Base-by-base conservation (phyloP, 2,329 filamentous ascomycete genomes). In the Peltaster fructicola region DNA sequence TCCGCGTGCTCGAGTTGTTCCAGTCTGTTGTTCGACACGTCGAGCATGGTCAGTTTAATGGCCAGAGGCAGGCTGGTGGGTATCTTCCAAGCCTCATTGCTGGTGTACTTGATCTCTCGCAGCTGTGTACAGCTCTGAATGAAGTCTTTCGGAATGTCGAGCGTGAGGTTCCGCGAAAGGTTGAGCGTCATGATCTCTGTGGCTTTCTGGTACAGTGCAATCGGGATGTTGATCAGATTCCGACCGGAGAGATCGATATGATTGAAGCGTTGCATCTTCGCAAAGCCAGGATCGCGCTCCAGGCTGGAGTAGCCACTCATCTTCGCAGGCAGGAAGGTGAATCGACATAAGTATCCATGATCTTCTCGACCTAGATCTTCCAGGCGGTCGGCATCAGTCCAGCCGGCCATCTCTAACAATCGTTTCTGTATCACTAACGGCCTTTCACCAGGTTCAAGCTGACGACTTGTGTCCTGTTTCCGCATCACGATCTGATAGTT, bases 401-500 rank as follows among this genome's bases (percentile, higher is more conserved):
- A 98, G 7, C 88, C 88, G 26, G 85, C 77, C 52, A 93, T 82
- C 50, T 92, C 76, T 10, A 98, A 57, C 10, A 98, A 62, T 23
- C 73, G 67, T 53, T 93, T 95, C 49, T 98, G 88, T 43, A 98
- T 81, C 13, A 88, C 62, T 17, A 95, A 63, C 1, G 88, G 88
- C 21, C 80, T 68, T 52, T 98, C 88, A 8, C 65, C 63, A 4
- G 72, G 65, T 24, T 72, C 67, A 8, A 98, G 63, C 30, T 93
- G 78, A 22, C 84, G 69, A 10, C 81, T 76, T 12, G 90, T 65
- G 39, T 90, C 81, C 47, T 93, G 84, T 53, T 90, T 93, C 40
- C 77, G 80, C 59, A 98, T 68, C 19, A 95, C 76, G 31, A 98
- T 90, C 47, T 93, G 80, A 49, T 92, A 98, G 38, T 92, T 92